A percentile compares a stretch with the other conserved stretches of the same genome.
phyloP scores from a whole-genome alignment of 2,329 filamentous ascomycete genomes.

The Fusarium austroafricanum region DNA sequence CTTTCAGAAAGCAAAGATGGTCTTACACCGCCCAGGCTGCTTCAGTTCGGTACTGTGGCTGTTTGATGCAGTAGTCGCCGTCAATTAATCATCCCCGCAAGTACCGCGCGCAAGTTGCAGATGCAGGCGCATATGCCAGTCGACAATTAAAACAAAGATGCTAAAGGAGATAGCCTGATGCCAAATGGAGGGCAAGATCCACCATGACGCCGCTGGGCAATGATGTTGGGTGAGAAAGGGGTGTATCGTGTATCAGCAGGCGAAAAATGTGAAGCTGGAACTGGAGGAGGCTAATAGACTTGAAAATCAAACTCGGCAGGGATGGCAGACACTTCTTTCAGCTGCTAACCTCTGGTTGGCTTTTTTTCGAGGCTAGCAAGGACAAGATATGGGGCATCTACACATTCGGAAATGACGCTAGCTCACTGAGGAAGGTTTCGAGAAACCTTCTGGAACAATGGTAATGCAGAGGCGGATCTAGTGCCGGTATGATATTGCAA shows the following conservation, averaged over 20 bases:
- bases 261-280: slow-evolving; percentile 19
- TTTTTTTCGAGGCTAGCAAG: slow-evolving; percentile 35
- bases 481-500: slow-evolving; percentile 31
- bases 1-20: slow-evolving; percentile 26
- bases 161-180: slow-evolving; percentile 4
- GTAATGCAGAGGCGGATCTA: slow-evolving; percentile 34
- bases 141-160: slow-evolving; percentile 21
- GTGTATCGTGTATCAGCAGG: slow-evolving; percentile 9
- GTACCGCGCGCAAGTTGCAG: slow-evolving; percentile 1
- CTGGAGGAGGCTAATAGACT: slow-evolving; percentile 20
- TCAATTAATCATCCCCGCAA: slow-evolving; percentile 19
- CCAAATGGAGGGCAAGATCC: slow-evolving; percentile 17
- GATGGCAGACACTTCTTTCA: slow-evolving; percentile 1
- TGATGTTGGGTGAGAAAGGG: slow-evolving; percentile 25
- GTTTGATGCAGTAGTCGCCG: slow-evolving; percentile 3
- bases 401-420: slow-evolving; percentile 48
- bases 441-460: slow-evolving; percentile 50
- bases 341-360: slow-evolving; percentile 44
- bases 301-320: slow-evolving; percentile 24
- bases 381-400: slow-evolving; percentile 40
- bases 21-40: slow-evolving; percentile 20
- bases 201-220: slow-evolving; percentile 31
- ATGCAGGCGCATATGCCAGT: slow-evolving; percentile 29
- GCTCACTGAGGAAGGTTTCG: slow-evolving; percentile 51
- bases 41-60: slow-evolving; percentile 11